These are phyloP conservation scores for Colletotrichum brevisporum DNA, from an alignment of 2,329 filamentous ascomycete species.

Conservation along the genomic window DNA sequence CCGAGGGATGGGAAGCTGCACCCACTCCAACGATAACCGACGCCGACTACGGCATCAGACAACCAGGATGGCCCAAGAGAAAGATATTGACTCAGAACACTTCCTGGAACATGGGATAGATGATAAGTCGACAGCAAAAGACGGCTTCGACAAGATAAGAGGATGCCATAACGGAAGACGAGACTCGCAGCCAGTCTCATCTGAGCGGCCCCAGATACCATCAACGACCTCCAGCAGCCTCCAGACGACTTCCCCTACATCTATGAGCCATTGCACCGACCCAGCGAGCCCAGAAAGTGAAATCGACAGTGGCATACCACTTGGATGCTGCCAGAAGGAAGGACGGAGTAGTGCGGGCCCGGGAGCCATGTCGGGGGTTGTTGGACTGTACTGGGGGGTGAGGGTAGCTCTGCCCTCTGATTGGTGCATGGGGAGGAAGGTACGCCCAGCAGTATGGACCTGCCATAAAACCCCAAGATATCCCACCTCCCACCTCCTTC, in stretches of 20 bases:
- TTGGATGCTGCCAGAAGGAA: slow-evolving; percentile 8
- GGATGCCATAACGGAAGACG: not conserved
- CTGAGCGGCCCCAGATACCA: not conserved
- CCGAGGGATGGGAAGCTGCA: too few species aligned
- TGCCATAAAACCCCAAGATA: slow-evolving; percentile 38
- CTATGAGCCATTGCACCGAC: slow-evolving; percentile 5
- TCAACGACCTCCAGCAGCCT: slow-evolving; percentile 14
- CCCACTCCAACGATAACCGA: too few species aligned
- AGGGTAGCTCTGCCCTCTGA: slow-evolving; percentile 23
- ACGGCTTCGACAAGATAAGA: not conserved
- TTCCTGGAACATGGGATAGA: not conserved
- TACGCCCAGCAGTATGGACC: slow-evolving; percentile 9
- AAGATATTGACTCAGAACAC: not conserved
- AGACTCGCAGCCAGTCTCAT: not conserved
- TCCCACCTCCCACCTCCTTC: slow-evolving; percentile 38
- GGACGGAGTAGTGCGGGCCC: slow-evolving; percentile 15
- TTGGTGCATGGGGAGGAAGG: slow-evolving; percentile 36
- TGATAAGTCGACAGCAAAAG: not conserved
- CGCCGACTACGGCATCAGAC: not conserved
- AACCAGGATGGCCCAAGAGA: not conserved
- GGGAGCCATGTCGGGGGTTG: slow-evolving; percentile 17
- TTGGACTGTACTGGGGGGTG: slow-evolving; percentile 13
- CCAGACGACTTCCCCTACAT: not conserved
- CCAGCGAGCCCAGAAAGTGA: not conserved
- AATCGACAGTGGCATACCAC: not conserved